A percentile compares a stretch with the other conserved stretches of the same genome.
phyloP scores from a whole-genome alignment of 1,284 basidiomycete species.

The Melampsora americana region DNA sequence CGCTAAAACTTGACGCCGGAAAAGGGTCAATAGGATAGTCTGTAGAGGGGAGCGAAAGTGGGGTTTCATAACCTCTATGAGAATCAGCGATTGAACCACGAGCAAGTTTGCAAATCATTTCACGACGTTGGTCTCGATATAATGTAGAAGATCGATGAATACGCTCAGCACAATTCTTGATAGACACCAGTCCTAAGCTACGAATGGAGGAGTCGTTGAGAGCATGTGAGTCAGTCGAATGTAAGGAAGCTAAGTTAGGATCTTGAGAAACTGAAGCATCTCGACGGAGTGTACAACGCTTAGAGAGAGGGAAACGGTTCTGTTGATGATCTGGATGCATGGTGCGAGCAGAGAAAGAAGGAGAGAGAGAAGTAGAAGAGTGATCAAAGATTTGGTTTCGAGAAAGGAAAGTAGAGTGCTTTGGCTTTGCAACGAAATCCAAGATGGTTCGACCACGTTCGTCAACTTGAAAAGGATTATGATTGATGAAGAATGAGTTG shows the following conservation, averaged over 20 bases:
- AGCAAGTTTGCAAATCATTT: neutral
- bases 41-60: neutral
- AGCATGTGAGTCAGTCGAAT: neutral
- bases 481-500: neutral
- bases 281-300: neutral
- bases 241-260: neutral
- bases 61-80: neutral
- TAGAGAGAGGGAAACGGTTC: neutral
- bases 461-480: neutral
- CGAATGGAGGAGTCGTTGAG: neutral
- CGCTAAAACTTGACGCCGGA: neutral
- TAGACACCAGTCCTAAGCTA: neutral
- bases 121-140: neutral
- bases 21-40: neutral
- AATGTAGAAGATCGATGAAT: neutral
- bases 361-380: neutral
- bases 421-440: neutral
- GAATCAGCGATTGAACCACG: neutral
- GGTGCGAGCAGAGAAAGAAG: neutral
- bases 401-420: neutral
- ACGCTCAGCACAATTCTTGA: neutral
- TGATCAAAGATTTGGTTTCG: too few relatives aligned
- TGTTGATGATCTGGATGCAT: neutral
- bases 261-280: neutral
- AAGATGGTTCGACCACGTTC: neutral